Base-by-base conservation (phyloP, 805 yeast species). In the Lipomyces sp. region DNA sequence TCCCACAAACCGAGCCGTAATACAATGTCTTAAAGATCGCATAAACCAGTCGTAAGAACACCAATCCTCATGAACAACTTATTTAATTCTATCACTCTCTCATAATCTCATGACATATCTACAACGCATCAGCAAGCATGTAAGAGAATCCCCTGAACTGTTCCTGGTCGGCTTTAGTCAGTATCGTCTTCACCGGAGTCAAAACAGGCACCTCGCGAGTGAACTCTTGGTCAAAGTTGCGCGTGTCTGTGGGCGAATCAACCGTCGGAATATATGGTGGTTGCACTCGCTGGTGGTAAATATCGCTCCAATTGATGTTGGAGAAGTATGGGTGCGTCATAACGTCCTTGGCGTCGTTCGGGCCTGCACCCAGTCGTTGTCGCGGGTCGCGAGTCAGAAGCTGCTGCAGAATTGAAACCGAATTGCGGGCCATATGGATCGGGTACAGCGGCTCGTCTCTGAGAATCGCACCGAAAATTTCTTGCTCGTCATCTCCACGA, bases 361-460 rank as follows among this genome's bases (percentile, higher is more conserved):
- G 89, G 7, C 97, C 90, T 24, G 92, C 84, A 48, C 99, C 99
- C 53, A 95, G 80, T 76, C 99, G 88, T 70, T 84, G 81, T 24
- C 79, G 79, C 15, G 98, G 97, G 76, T 94, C 97, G 76, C 96
- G 90, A 0, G 97, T 91, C 71, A 95, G 82, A 71, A 95, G 83
- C 55, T 94, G 92, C 78, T 94, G 98, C 78, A 95, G 84, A 57
- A 95, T 88, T 70, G 96, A 92, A 50, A 95, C 99, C 1, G 97
- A 92, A 76, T 93, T 97, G 67, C 96, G 88, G 1, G 97, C 95
- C 98, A 95, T 94, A 76, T 92, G 95, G 70, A 95, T 92, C 42
- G 98, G 99, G 78, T 93, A 95, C 73, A 92, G 82, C 8, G 97
- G 98, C 77, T 95, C 99, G 81, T 95, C 99, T 50, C 95, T 89